Conservation (phyloP, 1,284 basidiomycete genomes). For the Stereum hirsutum region DNA sequence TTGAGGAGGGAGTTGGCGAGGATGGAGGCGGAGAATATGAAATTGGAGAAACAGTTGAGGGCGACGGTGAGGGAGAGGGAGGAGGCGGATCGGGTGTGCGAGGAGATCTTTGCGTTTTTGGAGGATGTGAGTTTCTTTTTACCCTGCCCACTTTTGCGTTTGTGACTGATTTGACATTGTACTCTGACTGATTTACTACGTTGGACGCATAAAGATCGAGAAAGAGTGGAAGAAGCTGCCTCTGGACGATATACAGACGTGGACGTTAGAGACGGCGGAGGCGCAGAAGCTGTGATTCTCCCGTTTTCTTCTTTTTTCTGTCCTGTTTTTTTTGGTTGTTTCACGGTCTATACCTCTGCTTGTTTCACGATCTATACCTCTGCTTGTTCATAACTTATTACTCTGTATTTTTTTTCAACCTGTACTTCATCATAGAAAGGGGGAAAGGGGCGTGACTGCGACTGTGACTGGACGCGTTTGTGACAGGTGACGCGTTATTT, state of each 20-base stretch:
- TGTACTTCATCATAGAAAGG: too few relatives aligned
- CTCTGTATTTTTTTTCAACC: too few relatives aligned
- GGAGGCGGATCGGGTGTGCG: constrained; percentile 34
- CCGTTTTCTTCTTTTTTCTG: background rate
- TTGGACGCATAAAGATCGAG: constrained; percentile 40
- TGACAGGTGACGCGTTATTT: too few relatives aligned
- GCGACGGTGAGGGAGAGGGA: constrained; percentile 35
- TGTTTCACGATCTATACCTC: too few relatives aligned
- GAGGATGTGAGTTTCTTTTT: constrained; percentile 43
- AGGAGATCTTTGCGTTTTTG: constrained; percentile 41
- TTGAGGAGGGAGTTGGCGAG: constrained; percentile 39
- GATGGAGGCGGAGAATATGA: constrained; percentile 43
- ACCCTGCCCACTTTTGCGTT: too few relatives aligned
- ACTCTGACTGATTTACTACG: background rate
- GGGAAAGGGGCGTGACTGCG: too few relatives aligned
- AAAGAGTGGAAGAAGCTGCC: constrained; percentile 47
- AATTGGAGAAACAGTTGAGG: constrained; percentile 38
- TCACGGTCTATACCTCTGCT: too few relatives aligned
- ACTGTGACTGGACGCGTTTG: too few relatives aligned
- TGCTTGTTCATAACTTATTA: too few relatives aligned
- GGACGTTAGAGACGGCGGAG: constrained; percentile 52
- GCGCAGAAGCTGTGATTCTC: constrained; percentile 7
- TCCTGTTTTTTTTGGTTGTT: too few relatives aligned
- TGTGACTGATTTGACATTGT: too few relatives aligned
- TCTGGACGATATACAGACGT: constrained; percentile 50